Percentiles rank a stretch among this genome's conserved stretches.
phyloP scores from a whole-genome alignment of 768 basidiomycete species.

The Mycena maculata region DNA sequence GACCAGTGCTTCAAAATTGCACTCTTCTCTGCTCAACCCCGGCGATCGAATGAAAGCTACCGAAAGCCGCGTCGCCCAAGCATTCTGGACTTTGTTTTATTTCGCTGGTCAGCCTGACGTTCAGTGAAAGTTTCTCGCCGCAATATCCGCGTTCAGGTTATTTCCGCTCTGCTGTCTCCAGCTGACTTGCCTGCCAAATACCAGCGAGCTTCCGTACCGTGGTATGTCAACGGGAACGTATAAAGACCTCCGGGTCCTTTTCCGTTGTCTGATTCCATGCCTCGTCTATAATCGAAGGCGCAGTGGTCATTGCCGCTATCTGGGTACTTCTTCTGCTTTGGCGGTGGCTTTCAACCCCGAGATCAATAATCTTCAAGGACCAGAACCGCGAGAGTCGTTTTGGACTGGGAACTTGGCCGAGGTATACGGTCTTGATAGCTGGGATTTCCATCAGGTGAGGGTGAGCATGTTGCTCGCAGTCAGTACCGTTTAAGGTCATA shows the following conservation, averaged over 20 bases:
- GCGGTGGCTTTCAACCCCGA: neutral
- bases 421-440: conserved; percentile 6
- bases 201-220: too few species aligned
- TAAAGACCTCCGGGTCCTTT: neutral
- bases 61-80: too few species aligned
- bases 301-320: neutral
- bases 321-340: conserved; percentile 8
- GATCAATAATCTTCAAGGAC: conserved; percentile 38
- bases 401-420: conserved; percentile 20
- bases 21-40: too few species aligned
- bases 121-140: too few species aligned
- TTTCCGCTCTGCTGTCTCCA: too few species aligned
- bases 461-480: conserved; percentile 1
- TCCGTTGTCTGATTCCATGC: neutral
- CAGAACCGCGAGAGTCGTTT: conserved; percentile 23
- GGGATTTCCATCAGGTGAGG: conserved; percentile 22
- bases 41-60: too few species aligned
- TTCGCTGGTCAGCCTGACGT: too few species aligned
- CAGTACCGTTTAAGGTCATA: neutral
- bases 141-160: too few species aligned
- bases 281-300: neutral
- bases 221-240: neutral
- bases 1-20: too few species aligned
- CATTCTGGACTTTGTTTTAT: too few species aligned
- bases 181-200: too few species aligned